Percentiles rank a stretch among this genome's conserved stretches.
Evolutionary conservation across 1,284 basidiomycete species (phyloP).

Genomic region (Sporisorium graminicola): DNA sequence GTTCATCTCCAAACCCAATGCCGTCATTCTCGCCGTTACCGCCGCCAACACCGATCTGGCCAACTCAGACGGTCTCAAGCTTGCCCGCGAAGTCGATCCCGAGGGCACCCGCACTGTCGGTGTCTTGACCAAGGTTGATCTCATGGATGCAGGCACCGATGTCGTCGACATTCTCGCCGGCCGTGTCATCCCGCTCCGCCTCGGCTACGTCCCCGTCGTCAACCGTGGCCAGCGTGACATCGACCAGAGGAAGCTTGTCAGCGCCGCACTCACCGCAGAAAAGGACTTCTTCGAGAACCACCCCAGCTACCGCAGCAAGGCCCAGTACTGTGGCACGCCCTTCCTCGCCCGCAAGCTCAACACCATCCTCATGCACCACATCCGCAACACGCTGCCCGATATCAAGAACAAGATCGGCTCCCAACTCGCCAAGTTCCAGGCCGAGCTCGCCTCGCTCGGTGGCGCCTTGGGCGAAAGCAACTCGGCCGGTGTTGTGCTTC

Average conservation of each 20-base stretch:
- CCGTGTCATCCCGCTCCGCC: slow-evolving; percentile 94
- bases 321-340: slow-evolving; percentile 96
- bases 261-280: slow-evolving; percentile 86
- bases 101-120: slow-evolving; percentile 96
- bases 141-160: slow-evolving; percentile 99
- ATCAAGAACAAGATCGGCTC: slow-evolving; percentile 99
- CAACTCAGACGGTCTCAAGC: slow-evolving; percentile 96
- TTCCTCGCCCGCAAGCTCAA: slow-evolving; percentile 95
- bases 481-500: slow-evolving; percentile 74
- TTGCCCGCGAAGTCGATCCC: slow-evolving; percentile 93
- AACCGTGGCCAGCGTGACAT: slow-evolving; percentile 98
- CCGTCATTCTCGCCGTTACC: slow-evolving; percentile 95
- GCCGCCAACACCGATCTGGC: slow-evolving; percentile 97
- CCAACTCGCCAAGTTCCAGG: slow-evolving; percentile 97
- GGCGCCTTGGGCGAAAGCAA: slow-evolving; percentile 95
- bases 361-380: slow-evolving; percentile 95
- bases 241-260: slow-evolving; percentile 86
- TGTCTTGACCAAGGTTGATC: slow-evolving; percentile 94
- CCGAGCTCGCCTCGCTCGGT: slow-evolving; percentile 95
- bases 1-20: slow-evolving; percentile 96
- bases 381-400: slow-evolving; percentile 97
- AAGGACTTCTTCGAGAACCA: slow-evolving; percentile 92
- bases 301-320: slow-evolving; percentile 93
- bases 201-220: slow-evolving; percentile 97
- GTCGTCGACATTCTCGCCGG: slow-evolving; percentile 96